These are phyloP conservation scores for Gossypium trilobum DNA, from an alignment of 441 rosid genomes.

Conservation along the genomic window DNA sequence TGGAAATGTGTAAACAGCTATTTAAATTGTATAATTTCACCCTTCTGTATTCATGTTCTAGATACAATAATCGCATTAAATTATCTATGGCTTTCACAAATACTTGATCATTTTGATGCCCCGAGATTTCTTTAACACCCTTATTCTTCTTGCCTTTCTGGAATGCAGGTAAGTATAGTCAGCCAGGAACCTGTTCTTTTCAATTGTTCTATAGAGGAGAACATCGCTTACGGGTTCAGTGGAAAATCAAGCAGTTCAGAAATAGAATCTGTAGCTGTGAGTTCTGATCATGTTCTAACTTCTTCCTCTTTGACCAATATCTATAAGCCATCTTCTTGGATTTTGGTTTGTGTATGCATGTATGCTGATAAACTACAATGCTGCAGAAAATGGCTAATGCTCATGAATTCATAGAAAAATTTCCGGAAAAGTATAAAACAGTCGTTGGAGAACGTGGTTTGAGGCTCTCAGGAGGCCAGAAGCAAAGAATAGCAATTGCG, in stretches of 20 bases:
- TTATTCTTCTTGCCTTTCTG: not conserved
- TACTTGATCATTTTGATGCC: not conserved
- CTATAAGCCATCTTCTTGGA: not conserved
- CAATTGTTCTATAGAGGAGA: slow-evolving; percentile 79
- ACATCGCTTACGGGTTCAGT: slow-evolving; percentile 72
- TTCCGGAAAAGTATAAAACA: slow-evolving; percentile 73
- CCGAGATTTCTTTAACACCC: not conserved
- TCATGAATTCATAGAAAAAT: slow-evolving; percentile 60
- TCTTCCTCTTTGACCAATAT: not conserved
- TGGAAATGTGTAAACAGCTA: not conserved
- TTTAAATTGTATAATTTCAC: not conserved
- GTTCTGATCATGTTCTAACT: slow-evolving; percentile 12
- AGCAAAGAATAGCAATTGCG: slow-evolving; percentile 83
- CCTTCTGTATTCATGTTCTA: not conserved
- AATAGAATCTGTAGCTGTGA: slow-evolving; percentile 64
- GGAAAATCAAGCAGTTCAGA: slow-evolving; percentile 50
- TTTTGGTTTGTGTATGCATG: not conserved
- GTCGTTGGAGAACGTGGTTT: slow-evolving; percentile 76
- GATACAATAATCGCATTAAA: not conserved
- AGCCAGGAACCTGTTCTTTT: slow-evolving; percentile 95
- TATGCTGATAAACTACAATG: slow-evolving; percentile 4
- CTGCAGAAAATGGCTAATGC: slow-evolving; percentile 95
- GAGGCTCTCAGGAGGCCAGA: slow-evolving; percentile 89
- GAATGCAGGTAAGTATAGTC: slow-evolving; percentile 70
- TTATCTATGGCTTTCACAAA: not conserved